Base-by-base conservation (phyloP, 2,329 filamentous ascomycete genomes). In the Neopestalotiopsis clavispora region DNA sequence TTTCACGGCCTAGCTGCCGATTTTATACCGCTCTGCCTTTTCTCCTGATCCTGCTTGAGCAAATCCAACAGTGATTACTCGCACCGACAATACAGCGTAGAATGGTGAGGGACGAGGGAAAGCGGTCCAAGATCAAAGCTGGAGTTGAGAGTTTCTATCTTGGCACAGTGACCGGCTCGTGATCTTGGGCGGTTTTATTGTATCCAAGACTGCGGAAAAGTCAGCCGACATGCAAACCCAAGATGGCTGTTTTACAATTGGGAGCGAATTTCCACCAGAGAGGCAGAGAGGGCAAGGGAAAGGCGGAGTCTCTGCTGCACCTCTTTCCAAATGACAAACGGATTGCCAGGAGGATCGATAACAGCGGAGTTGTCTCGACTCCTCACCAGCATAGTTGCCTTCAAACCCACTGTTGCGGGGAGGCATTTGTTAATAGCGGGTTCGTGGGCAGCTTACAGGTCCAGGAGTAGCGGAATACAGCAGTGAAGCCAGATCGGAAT, bases 81-180 rank as follows among this genome's bases (percentile, higher is more conserved):
- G 64, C 45, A 57, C 64, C 10, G 38, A 56, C 13, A 23, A 65
- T 52, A 65, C 32, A n/a, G 40, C 32, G 59, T 62, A 62, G 32
- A 57, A 57, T 56, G 63, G 63, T 58, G 45, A 56, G 63, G 34
- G 61, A 64, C 61, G 61, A 64, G 61, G 23, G 57, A 59, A 14
- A 3, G 34, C 10, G 34, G 30, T 62, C 32, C 30, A 38, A 30
- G 30, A 62, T 62, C 30, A 10, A 28, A 3, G 28, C 23, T 10
- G 62, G 34, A 7, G 14, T 30, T 60, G 28, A 28, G 23, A 20
- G 45, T 34, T 23, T 23, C 17, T 65, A 65, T 52, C 40, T 49
- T 40, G 62, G 52, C 17, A 49, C 12, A 20, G 38, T 45, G 62
- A 42, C 52, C 62, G 38, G 40, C 3, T 28, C 40, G 40, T 10